These are phyloP conservation scores for Thelonectria rubi DNA, from an alignment of 2,329 filamentous ascomycete species.

Conservation along the genomic window DNA sequence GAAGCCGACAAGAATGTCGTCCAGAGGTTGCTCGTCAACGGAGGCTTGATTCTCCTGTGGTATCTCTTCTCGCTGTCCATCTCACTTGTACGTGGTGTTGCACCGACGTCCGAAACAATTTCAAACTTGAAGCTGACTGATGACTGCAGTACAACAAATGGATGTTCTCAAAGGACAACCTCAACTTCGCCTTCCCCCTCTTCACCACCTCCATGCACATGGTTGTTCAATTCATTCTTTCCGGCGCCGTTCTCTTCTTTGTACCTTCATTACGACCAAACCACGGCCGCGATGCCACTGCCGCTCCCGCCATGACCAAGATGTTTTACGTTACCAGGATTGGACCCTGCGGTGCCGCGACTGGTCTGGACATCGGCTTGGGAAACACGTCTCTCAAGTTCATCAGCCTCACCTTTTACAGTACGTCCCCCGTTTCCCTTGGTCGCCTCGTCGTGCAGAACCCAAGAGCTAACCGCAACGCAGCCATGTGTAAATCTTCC, in stretches of 20 bases:
- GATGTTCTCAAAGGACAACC: constrained; percentile 91
- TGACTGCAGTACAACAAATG: constrained; percentile 90
- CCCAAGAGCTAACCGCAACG: not conserved
- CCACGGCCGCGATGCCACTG: constrained; percentile 57
- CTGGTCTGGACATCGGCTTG: constrained; percentile 92
- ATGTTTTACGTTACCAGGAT: constrained; percentile 93
- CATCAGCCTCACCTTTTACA: constrained; percentile 97
- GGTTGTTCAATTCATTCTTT: constrained; percentile 88
- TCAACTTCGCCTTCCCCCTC: constrained; percentile 92
- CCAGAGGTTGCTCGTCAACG: constrained; percentile 76
- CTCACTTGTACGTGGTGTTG: constrained; percentile 73
- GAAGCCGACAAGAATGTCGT: constrained; percentile 79
- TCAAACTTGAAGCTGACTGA: constrained; percentile 32
- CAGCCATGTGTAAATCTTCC: constrained; percentile 98
- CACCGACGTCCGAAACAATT: not conserved
- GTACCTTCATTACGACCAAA: constrained; percentile 83
- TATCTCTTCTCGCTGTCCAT: constrained; percentile 92
- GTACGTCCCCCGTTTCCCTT: constrained; percentile 54
- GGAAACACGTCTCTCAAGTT: constrained; percentile 97
- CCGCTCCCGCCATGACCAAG: constrained; percentile 77
- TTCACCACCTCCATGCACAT: constrained; percentile 97
- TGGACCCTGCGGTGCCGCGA: constrained; percentile 89
- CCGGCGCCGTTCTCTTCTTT: constrained; percentile 80
- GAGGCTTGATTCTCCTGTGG: constrained; percentile 86
- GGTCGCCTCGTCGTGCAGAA: not conserved